Evolutionary conservation across 257 asterid genomes (phyloP), one percentile per base, ranked within the genome.

Genomic region (Buddleja alternifolia): DNA sequence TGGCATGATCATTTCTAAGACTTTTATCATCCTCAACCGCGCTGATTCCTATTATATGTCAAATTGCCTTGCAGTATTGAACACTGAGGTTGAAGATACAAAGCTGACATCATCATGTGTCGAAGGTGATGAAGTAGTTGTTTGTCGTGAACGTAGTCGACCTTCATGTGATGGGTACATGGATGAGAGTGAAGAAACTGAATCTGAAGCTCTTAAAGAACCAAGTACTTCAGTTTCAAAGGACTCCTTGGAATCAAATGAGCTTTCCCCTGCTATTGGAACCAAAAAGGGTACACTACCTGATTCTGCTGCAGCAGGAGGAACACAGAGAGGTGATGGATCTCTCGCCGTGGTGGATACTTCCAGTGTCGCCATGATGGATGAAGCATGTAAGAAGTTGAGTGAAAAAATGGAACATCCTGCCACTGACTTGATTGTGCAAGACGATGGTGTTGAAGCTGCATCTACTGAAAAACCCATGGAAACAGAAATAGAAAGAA

Each of bases 41-140:
- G 16, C 17, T 57, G 51, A 75, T 75, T 40, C 67, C 54, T 66
- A 34, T 46, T 67, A 45, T 64, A 41, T 42, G 39, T 68, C 52
- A n/a, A 36, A 58, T 67, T 77, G 36, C 69, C 61, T 73, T 78
- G 73, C 87, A 89, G 97, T 62, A 56, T 72, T 81, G 77, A 73
- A 78, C 70, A 48, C 74, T 54, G 83, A 50, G 70, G 81, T 65
- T 70, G 84, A 78, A 70, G 85, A 41, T 52, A 42, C 74, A 58
- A 77, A 59, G 58, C 17, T 67, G 63, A 39, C 65, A 57, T 72
- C 82, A 64, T 73, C 77, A 23, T 45, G 62, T 80, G 51, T 11
- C 55, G 73, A 69, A 63, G 72, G 72, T 21, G 77, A 67, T 67
- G 78, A 60, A 52, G 25, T 64, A 47, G 70, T 55, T 67, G 70